Percentiles rank a stretch among this genome's conserved stretches.
These are phyloP conservation scores for Gardenia jasminoides DNA, from an alignment of 257 asterid species.

Conservation along the genomic window DNA sequence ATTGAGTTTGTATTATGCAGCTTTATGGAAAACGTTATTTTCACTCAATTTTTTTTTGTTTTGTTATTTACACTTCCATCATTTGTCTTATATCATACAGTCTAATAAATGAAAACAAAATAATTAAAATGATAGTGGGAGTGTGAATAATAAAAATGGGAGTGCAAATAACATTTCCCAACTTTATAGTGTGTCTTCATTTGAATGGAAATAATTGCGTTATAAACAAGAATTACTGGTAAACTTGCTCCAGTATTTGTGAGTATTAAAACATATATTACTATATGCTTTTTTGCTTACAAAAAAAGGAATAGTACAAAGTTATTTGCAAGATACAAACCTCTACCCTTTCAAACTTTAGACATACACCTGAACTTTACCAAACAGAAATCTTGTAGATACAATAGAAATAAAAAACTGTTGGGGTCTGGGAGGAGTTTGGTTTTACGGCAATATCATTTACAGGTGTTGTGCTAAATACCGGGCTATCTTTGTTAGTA, in stretches of 20 bases:
- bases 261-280: not conserved
- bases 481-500: constrained; percentile 28
- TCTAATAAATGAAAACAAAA: no score
- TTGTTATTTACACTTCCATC: no score
- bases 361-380: not conserved
- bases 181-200: not conserved
- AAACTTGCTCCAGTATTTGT: not conserved
- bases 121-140: no score
- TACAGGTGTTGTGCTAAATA: constrained; percentile 43
- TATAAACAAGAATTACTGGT: not conserved
- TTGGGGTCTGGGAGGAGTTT: not conserved
- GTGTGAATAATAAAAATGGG: no score
- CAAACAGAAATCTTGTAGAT: no score
- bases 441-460: constrained; percentile 23
- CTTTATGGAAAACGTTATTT: no score
- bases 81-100: no score
- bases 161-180: no score
- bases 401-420: not conserved
- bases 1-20: no score
- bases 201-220: not conserved
- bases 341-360: not conserved
- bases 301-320: constrained; percentile 8
- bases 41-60: no score
- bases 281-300: constrained; percentile 4
- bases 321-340: constrained; percentile 15